A percentile compares a stretch with the other conserved stretches of the same genome.
phyloP scores from a whole-genome alignment of 306 rosid species.

The Quillaja saponaria region DNA sequence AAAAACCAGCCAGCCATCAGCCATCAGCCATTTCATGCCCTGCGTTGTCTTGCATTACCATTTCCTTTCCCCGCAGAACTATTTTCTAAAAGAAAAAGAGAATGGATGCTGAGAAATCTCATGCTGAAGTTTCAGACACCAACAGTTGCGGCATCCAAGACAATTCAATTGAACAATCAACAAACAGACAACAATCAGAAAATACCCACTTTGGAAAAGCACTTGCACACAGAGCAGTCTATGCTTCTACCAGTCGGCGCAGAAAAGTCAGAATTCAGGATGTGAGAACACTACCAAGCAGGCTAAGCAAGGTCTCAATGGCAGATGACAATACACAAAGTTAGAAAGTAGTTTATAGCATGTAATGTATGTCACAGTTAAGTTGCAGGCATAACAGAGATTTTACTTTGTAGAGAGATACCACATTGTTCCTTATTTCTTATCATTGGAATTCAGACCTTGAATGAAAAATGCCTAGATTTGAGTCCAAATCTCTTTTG shows the following conservation, averaged over 20 bases:
- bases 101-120: constrained; percentile 44
- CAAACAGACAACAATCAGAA: constrained; percentile 16
- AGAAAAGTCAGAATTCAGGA: constrained; percentile 33
- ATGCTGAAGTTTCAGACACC: constrained; percentile 33
- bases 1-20: not conserved
- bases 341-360: too few species aligned
- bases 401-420: too few species aligned
- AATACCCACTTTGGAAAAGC: constrained; percentile 46
- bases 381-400: too few species aligned
- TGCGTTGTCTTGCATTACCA: not conserved
- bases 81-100: not conserved
- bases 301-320: constrained; percentile 66
- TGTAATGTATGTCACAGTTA: too few species aligned
- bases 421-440: too few species aligned
- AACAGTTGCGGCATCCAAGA: constrained; percentile 10
- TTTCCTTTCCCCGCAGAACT: constrained; percentile 8
- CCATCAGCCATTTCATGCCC: not conserved
- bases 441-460: too few species aligned
- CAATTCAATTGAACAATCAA: constrained; percentile 15
- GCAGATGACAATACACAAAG: constrained; percentile 19
- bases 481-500: too few species aligned
- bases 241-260: constrained; percentile 22
- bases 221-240: constrained; percentile 56
- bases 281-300: constrained; percentile 48
- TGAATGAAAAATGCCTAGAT: too few species aligned